Evolutionary conservation across 305 asterid genomes (phyloP).

Genomic region (Salvia sclarea): DNA sequence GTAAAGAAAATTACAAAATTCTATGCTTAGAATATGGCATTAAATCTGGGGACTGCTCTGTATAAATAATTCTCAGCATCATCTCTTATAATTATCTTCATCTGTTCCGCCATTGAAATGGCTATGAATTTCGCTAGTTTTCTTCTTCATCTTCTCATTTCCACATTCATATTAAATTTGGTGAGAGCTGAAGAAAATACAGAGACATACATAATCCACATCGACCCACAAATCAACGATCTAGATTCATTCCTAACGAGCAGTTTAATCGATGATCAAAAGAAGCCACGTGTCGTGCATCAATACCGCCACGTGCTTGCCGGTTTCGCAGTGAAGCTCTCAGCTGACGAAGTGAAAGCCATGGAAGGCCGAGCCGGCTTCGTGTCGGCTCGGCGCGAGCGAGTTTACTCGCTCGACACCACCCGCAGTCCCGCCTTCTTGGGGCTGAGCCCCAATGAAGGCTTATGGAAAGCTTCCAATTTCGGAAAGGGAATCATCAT

Average conservation of each 20-base stretch:
- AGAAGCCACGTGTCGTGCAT: background rate
- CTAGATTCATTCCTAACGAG: background rate
- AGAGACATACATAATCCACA: background rate
- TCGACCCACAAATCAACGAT: background rate
- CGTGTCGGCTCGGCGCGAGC: conserved; percentile 36
- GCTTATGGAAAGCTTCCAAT: conserved; percentile 55
- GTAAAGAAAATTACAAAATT: too few species aligned
- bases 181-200: background rate
- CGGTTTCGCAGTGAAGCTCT: conserved; percentile 46
- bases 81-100: background rate
- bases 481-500: conserved; percentile 54
- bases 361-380: conserved; percentile 42
- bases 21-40: too few species aligned
- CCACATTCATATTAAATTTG: background rate
- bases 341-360: conserved; percentile 33
- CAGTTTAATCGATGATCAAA: background rate
- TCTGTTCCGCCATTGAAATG: background rate
- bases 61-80: background rate
- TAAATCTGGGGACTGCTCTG: background rate
- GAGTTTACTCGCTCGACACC: conserved; percentile 27
- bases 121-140: too few species aligned
- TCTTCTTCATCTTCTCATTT: background rate
- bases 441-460: conserved; percentile 45
- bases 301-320: conserved; percentile 37
- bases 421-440: conserved; percentile 56